Conservation (phyloP, 768 basidiomycete genomes). For the Leucosporidium creatinivorum region DNA sequence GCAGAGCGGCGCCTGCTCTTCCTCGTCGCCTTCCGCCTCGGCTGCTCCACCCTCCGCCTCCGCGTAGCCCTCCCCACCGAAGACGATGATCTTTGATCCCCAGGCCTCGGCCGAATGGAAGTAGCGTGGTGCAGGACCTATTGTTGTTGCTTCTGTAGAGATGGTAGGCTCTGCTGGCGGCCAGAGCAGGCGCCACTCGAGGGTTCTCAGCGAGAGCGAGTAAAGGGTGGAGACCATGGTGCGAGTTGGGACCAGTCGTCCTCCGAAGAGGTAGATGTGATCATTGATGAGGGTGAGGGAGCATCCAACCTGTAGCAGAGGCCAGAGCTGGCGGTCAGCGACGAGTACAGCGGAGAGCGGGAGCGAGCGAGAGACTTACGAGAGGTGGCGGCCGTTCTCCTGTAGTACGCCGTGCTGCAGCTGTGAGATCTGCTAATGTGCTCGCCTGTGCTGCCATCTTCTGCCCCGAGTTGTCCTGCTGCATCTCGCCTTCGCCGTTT, state of each 20-base stretch:
- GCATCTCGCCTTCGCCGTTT: too few species aligned
- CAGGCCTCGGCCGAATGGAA: conserved; percentile 62
- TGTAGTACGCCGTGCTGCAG: conserved; percentile 69
- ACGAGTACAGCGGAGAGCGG: neutral
- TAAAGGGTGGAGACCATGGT: conserved; percentile 88
- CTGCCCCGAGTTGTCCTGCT: too few species aligned
- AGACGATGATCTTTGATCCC: conserved; percentile 83
- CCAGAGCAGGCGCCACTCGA: conserved; percentile 66
- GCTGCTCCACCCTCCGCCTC: neutral
- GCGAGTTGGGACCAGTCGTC: conserved; percentile 42
- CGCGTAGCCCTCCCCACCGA: conserved; percentile 61
- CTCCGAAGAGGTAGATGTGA: conserved; percentile 24
- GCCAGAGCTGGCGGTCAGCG: neutral
- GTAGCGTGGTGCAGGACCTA: conserved; percentile 68
- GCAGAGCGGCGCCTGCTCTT: conserved; percentile 1
- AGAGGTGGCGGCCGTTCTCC: conserved; percentile 86
- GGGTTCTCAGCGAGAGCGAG: conserved; percentile 73
- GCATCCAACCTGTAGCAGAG: conserved; percentile 61
- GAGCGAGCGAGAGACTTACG: conserved; percentile 48
- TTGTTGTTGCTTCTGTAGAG: conserved; percentile 42
- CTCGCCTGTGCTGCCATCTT: too few species aligned
- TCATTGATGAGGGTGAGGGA: conserved; percentile 52
- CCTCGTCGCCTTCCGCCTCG: neutral
- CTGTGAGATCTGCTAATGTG: conserved; percentile 61
- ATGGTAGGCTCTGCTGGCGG: conserved; percentile 35